Percentiles rank a stretch among this genome's conserved stretches.
Evolutionary conservation across 768 basidiomycete genomes (phyloP).

Genomic region (Chiua virens): DNA sequence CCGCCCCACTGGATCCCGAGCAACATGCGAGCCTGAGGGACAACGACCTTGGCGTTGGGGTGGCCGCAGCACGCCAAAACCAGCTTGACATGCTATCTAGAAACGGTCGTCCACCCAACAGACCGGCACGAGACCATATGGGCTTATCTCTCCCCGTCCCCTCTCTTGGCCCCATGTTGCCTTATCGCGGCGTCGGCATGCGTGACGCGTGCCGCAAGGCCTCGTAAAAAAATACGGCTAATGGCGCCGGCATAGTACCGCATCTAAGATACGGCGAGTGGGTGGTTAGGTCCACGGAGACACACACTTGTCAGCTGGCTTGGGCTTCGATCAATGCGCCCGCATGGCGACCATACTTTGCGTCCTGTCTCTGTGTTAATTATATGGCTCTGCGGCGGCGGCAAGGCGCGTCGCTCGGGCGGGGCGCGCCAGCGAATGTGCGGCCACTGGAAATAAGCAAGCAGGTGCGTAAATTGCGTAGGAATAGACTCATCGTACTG

Average conservation of each 20-base stretch:
- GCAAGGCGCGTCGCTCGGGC: too few relatives aligned
- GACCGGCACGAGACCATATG: conserved; percentile 3
- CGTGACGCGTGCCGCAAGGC: not conserved
- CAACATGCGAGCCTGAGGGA: too few relatives aligned
- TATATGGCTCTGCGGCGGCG: not conserved
- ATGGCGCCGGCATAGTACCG: not conserved
- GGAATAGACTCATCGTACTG: conserved; percentile 16
- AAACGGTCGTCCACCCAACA: not conserved
- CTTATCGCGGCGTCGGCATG: conserved; percentile 1
- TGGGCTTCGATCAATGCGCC: conserved; percentile 1
- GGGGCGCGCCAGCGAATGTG: not conserved
- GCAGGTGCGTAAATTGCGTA: conserved; percentile 4
- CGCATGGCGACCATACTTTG: conserved; percentile 4
- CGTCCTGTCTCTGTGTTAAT: conserved; percentile 4
- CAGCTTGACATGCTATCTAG: not conserved
- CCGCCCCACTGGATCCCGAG: too few relatives aligned
- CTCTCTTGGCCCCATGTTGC: not conserved
- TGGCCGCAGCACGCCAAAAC: not conserved
- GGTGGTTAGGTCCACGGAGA: not conserved
- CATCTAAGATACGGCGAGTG: not conserved
- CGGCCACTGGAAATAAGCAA: conserved; percentile 14
- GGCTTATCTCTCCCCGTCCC: not conserved
- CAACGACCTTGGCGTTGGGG: too few relatives aligned
- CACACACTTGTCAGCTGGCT: conserved; percentile 1
- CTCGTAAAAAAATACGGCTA: not conserved